Evolutionary conservation across 768 basidiomycete genomes (phyloP), one percentile per base, ranked within the genome.

Genomic region (Mycena capillaripes): DNA sequence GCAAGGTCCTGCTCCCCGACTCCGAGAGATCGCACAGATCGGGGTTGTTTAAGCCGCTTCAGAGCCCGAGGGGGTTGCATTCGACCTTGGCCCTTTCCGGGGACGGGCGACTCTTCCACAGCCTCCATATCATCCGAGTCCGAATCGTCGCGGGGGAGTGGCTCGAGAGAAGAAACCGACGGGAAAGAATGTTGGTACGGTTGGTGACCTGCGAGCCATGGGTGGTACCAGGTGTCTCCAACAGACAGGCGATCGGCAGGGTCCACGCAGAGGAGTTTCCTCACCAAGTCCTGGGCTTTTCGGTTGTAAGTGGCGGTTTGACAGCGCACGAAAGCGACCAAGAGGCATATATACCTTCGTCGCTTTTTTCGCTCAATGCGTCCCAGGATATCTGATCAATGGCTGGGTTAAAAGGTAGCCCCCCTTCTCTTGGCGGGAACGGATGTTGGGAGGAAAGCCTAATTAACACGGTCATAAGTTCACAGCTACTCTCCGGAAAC

Each of bases 221-320:
- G 67, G 14, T 69, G 67, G 32, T 16, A 14, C 58, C 52, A 23
- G 23, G 50, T 29, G 25, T 11, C 36, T 3, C 7, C 5, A 14
- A 25, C 59, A 34, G 25, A 32, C 48, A 52, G 53, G 29, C 67
- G 67, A 25, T 60, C 25, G n/a, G 16, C 17, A 1, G 67, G 58
- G 21, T 69, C n/a, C 12, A 27, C 21, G 29, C 25, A 36, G 46
- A 69, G 67, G 34, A 60, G 27, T 4, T 19, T 29, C n/a, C n/a
- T 29, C 36, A 61, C 58, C 23, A 69, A 44, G 29, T 60, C 50
- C 8, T 38, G 29, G 46, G 67, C 67, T 69, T 42, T n/a, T n/a
- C n/a, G n/a, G n/a, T n/a, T n/a, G n/a, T n/a, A n/a, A n/a, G n/a
- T n/a, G n/a, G n/a, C n/a, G n/a, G n/a, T n/a, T n/a, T n/a, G n/a